Evolutionary conservation across 148 eudicot genomes (phyloP).

Genomic region (Simmondsia chinensis): DNA sequence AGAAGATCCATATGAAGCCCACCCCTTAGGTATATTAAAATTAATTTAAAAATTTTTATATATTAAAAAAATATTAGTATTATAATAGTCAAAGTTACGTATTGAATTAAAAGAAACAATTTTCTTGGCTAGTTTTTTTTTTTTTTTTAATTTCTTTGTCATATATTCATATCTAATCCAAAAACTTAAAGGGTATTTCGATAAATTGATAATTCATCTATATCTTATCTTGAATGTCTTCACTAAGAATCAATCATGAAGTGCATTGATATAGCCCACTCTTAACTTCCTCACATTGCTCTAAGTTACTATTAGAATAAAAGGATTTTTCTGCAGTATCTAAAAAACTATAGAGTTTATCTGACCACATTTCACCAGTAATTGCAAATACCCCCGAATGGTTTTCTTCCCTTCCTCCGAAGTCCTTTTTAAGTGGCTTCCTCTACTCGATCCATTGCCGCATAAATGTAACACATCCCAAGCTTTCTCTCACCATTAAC

Average conservation of each 20-base stretch:
- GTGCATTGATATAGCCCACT: neutral
- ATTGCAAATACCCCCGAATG: neutral
- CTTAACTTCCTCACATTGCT: neutral
- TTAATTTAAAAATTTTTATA: no score
- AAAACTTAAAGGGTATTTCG: neutral
- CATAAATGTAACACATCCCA: constrained; percentile 13
- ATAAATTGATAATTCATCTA: neutral
- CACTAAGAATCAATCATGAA: neutral
- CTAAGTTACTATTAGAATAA: no score
- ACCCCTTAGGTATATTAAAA: no score
- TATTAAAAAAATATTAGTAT: no score
- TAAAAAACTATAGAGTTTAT: neutral
- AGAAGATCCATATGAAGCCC: no score
- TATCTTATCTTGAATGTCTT: neutral
- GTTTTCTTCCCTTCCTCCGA: neutral
- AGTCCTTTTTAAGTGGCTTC: constrained; percentile 1
- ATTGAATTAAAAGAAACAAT: no score
- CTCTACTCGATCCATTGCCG: constrained; percentile 14
- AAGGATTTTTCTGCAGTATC: neutral
- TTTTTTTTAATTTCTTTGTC: neutral
- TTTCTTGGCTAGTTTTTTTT: neutral
- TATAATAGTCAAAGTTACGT: no score
- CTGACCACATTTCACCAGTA: constrained; percentile 3
- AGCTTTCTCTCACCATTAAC: constrained; percentile 16
- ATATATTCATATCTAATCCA: neutral